Evolutionary conservation across 139 green algal species (phyloP).

Genomic region (Chlamydomonas sp.): DNA sequence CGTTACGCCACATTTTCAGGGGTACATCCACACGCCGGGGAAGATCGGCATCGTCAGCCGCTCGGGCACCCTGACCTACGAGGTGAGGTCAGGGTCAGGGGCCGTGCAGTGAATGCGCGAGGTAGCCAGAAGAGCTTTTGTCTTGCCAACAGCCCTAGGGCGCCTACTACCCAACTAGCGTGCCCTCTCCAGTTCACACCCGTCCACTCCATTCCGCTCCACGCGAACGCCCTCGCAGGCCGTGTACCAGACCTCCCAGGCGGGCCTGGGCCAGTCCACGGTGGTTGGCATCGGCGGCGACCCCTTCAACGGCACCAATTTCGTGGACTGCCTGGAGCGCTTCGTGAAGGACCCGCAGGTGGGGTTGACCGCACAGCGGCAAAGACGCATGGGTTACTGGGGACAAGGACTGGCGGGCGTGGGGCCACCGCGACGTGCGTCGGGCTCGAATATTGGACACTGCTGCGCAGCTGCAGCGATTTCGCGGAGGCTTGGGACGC

Average conservation of each 20-base stretch:
- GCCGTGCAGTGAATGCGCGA: background rate
- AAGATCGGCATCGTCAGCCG: slow-evolving; percentile 97
- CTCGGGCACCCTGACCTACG: slow-evolving; percentile 98
- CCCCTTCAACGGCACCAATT: slow-evolving; percentile 98
- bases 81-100: slow-evolving; percentile 62
- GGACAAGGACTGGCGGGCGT: background rate
- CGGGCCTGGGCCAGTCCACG: slow-evolving; percentile 96
- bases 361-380: background rate
- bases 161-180: background rate
- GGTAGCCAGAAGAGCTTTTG: background rate
- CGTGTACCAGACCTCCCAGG: slow-evolving; percentile 95
- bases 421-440: no score
- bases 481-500: no score
- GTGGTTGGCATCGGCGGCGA: slow-evolving; percentile 94
- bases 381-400: background rate
- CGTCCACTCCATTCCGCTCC: no score
- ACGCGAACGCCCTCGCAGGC: slow-evolving; percentile 53
- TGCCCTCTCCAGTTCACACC: background rate
- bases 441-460: no score
- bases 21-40: slow-evolving; percentile 98
- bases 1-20: slow-evolving; percentile 75
- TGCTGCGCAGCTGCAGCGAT: no score
- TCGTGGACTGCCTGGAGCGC: slow-evolving; percentile 96
- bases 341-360: slow-evolving; percentile 97
- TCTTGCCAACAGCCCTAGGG: no score